phyloP scores from a whole-genome alignment of 2,329 filamentous ascomycete species.

The Lizonia empirigonia region DNA sequence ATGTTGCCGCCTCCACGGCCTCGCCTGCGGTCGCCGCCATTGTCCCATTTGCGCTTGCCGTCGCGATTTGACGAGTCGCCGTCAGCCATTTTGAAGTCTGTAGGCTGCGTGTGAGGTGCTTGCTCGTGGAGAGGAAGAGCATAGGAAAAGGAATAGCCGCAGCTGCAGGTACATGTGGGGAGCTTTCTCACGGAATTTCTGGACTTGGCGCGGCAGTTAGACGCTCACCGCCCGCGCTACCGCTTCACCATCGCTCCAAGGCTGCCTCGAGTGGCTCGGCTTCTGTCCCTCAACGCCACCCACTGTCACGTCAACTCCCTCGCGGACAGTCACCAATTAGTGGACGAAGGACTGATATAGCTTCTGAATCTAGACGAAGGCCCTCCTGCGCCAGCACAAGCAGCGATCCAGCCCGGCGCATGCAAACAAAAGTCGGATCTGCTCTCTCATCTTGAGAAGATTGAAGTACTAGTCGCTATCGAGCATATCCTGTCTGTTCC shows the following conservation, averaged over 20 bases:
- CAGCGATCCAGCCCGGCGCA: conserved; percentile 10
- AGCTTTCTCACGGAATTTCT: conserved; percentile 24
- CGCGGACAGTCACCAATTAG: conserved; percentile 18
- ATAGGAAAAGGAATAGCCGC: conserved; percentile 24
- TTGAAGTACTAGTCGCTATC: not conserved
- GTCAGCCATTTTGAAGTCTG: conserved; percentile 34
- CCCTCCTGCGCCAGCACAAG: conserved; percentile 1
- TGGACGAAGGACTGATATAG: conserved; percentile 9
- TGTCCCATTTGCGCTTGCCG: conserved; percentile 42
- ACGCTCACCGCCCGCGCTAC: conserved; percentile 29
- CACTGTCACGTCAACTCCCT: conserved; percentile 21
- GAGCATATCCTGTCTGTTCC: not conserved
- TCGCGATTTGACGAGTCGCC: conserved; percentile 29
- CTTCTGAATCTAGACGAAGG: not conserved
- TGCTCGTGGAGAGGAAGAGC: conserved; percentile 30
- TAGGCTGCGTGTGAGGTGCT: conserved; percentile 25
- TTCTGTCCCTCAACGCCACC: conserved; percentile 14
- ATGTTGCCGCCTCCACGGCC: conserved; percentile 43
- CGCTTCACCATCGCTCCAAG: conserved; percentile 20
- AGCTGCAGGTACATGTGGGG: conserved; percentile 18
- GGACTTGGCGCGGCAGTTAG: conserved; percentile 32
- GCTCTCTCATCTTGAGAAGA: conserved; percentile 11
- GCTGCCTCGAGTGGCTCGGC: conserved; percentile 12
- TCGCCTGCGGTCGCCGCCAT: conserved; percentile 32
- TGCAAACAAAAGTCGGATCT: conserved; percentile 14